Conservation (phyloP, 805 yeast species). For the Starmera quercuum region DNA sequence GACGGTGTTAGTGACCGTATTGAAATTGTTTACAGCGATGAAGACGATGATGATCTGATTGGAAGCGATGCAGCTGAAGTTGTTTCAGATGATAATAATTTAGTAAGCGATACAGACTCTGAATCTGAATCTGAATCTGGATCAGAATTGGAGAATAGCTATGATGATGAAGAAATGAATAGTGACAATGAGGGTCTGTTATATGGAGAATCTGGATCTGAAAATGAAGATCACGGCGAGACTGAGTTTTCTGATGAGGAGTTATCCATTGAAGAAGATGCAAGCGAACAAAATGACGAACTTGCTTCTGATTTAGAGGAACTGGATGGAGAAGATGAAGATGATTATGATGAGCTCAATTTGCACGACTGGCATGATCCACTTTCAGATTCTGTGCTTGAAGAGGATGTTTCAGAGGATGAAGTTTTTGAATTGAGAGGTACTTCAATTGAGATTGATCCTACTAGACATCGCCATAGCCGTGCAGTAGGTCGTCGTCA, state of each 20-base stretch:
- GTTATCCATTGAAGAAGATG: too few relatives aligned
- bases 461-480: too few relatives aligned
- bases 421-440: too few relatives aligned
- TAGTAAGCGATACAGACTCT: constrained; percentile 3
- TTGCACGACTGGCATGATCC: too few relatives aligned
- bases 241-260: too few relatives aligned
- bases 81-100: constrained; percentile 23
- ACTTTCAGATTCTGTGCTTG: too few relatives aligned
- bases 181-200: constrained; percentile 16
- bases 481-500: too few relatives aligned
- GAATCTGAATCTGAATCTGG: neutral
- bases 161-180: constrained; percentile 2
- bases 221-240: constrained; percentile 7
- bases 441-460: too few relatives aligned
- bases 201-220: constrained; percentile 6
- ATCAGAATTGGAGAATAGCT: neutral
- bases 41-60: constrained; percentile 24
- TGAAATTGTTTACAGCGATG: constrained; percentile 26
- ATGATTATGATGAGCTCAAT: constrained; percentile 2
- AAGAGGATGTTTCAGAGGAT: too few relatives aligned
- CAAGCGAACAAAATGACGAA: too few relatives aligned
- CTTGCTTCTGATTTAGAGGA: constrained; percentile 10
- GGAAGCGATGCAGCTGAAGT: constrained; percentile 23
- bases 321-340: constrained; percentile 2
- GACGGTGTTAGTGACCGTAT: constrained; percentile 15